These are phyloP conservation scores for Colletotrichum sp. DNA, from an alignment of 2,329 filamentous ascomycete genomes.

Conservation along the genomic window DNA sequence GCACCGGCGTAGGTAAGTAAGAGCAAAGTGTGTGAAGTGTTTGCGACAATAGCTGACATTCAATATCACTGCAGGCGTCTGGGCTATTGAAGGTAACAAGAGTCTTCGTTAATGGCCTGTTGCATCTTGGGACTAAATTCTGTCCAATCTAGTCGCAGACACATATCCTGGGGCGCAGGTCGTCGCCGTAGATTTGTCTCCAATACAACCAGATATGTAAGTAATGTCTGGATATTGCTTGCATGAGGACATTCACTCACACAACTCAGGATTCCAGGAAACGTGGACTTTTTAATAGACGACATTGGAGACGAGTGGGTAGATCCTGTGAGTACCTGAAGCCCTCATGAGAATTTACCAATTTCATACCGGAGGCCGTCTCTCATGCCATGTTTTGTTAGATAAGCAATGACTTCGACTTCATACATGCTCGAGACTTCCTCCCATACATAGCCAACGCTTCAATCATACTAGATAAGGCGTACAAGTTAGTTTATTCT, in stretches of 20 bases:
- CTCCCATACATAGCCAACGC: neutral
- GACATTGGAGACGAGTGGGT: neutral
- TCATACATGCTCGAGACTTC: neutral
- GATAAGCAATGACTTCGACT: neutral
- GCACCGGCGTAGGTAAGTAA: conserved; percentile 26
- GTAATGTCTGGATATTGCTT: rapidly evolving
- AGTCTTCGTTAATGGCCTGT: neutral
- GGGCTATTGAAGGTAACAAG: neutral
- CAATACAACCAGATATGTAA: conserved; percentile 25
- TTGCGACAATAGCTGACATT: neutral
- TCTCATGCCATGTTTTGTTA: neutral
- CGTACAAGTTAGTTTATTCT: neutral
- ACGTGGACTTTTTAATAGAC: neutral
- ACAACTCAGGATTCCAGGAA: neutral
- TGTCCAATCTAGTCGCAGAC: conserved; percentile 23
- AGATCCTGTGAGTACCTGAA: neutral
- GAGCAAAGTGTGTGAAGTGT: neutral
- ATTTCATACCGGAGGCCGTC: neutral
- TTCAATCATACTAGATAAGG: neutral
- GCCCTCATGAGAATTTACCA: neutral
- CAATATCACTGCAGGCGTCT: neutral
- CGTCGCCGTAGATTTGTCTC: conserved; percentile 26
- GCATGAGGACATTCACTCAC: neutral
- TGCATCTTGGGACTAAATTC: neutral
- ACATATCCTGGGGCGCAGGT: conserved; percentile 28